phyloP scores from a whole-genome alignment of 257 asterid species.

The Jaltomata sinuosa region DNA sequence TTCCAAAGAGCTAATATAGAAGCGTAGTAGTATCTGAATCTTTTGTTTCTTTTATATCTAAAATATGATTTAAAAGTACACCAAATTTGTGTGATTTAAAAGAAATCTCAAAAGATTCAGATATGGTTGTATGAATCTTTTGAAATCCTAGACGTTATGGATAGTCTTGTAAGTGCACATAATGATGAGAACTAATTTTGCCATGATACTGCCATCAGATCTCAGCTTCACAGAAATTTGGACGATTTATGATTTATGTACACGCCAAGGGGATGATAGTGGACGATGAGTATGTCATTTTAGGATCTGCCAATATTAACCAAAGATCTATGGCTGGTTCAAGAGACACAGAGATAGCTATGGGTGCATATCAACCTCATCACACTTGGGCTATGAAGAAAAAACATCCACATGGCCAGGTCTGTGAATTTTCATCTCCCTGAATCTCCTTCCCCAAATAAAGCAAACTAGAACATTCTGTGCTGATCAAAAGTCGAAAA shows the following conservation, averaged over 20 bases:
- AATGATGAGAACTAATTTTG: neutral
- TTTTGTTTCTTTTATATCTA: neutral
- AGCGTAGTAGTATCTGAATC: neutral
- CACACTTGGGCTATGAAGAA: conserved; percentile 52
- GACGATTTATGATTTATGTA: conserved; percentile 67
- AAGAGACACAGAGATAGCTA: conserved; percentile 83
- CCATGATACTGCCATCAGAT: conserved; percentile 14
- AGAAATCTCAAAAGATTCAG: neutral
- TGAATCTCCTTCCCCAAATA: neutral
- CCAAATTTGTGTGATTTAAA: neutral
- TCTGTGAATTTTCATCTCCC: conserved; percentile 7
- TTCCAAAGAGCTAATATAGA: neutral
- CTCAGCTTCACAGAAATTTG: conserved; percentile 37
- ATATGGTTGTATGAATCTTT: neutral
- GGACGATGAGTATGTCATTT: conserved; percentile 68
- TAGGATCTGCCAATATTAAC: conserved; percentile 82
- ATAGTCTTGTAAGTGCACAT: neutral
- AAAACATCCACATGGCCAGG: conserved; percentile 66
- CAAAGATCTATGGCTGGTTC: conserved; percentile 88
- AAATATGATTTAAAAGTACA: neutral
- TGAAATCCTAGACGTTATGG: neutral
- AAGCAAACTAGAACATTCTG: neutral
- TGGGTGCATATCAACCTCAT: conserved; percentile 83
- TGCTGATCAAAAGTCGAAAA: neutral
- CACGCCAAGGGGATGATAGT: conserved; percentile 88